Conservation (phyloP, 805 yeast genomes). For the Jamesozyma gamospora region DNA sequence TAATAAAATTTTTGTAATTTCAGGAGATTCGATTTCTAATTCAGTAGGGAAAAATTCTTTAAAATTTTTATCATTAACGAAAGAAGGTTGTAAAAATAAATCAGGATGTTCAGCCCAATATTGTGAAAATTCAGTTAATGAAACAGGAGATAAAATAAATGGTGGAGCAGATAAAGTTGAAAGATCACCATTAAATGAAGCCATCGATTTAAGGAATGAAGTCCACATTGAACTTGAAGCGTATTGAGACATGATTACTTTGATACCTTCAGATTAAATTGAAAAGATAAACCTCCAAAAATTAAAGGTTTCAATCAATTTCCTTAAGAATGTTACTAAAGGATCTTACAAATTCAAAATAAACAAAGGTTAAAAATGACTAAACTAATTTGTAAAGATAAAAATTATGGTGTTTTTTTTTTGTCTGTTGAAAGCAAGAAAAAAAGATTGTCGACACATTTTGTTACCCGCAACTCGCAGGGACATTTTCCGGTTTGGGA, state of each 20-base stretch:
- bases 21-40: slow-evolving; percentile 39
- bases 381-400: too few species aligned
- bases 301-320: too few species aligned
- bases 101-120: slow-evolving; percentile 95
- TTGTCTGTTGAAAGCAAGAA: too few species aligned
- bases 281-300: too few species aligned
- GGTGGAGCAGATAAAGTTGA: slow-evolving; percentile 97
- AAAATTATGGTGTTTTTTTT: too few species aligned
- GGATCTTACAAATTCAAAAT: too few species aligned
- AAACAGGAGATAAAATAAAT: slow-evolving; percentile 83
- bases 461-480: too few species aligned
- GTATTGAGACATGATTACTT: slow-evolving; percentile 24
- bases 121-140: slow-evolving; percentile 83
- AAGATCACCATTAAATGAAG: slow-evolving; percentile 88
- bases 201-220: slow-evolving; percentile 79
- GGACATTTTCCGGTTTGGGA: too few species aligned
- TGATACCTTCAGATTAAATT: not conserved
- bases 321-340: too few species aligned
- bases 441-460: too few species aligned
- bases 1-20: slow-evolving; percentile 48
- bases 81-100: slow-evolving; percentile 63
- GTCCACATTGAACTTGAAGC: slow-evolving; percentile 65
- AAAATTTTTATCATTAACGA: slow-evolving; percentile 22
- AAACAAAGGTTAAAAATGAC: too few species aligned
- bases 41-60: slow-evolving; percentile 19